Base-by-base conservation (phyloP, 148 eudicot genomes). In the Rhododendron ovatum region DNA sequence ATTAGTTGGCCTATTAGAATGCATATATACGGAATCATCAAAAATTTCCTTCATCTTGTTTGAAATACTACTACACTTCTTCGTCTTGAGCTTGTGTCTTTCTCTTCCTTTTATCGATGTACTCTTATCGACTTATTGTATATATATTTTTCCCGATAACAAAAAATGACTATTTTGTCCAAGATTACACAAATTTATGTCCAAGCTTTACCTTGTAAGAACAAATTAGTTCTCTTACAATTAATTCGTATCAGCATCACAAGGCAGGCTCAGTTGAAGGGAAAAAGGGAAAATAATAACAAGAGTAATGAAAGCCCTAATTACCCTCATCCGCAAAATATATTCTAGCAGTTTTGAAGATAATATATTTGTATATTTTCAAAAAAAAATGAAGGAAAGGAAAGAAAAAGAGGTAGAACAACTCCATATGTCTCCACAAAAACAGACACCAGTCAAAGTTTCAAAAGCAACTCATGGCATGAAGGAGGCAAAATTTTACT, bases 371-470 rank as follows among this genome's bases (percentile, higher is more conserved):
- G 43, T 65, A 7, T 47, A 0, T 30, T 51, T 0, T 10, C 2
- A 2, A 37, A 22, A 35, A 28, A 82, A 22, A 24, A 59, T 15
- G 20, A 55, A 55, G 61, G 22, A 20, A 59, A 20, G 8, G 65
- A 59, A 20, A 5, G 65, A 59, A 83, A 59, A 3, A 37, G 5
- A 11, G 8, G 74, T 41, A 45, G 74, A 37, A 81, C 4, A 33
- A 55, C 0, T 81, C 83, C 59, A n/a, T 30, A 4, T 81, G n/a
- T 55, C 83, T 30, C 24, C 43, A 15, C 69, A 30, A 33, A 33
- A 37, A 81, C 63, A 83, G 53, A 65, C 53, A 26, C 26, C 78
- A 84, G 80, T 71, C 65, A 71, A 84, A 84, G 59, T 63, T 71
- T 73, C 35, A 33, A 84, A 71, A 51, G 85, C 85, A 71, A 7